These are phyloP conservation scores for Colletotrichum ledebouriae DNA, from an alignment of 2,329 filamentous ascomycete genomes.

Conservation along the genomic window DNA sequence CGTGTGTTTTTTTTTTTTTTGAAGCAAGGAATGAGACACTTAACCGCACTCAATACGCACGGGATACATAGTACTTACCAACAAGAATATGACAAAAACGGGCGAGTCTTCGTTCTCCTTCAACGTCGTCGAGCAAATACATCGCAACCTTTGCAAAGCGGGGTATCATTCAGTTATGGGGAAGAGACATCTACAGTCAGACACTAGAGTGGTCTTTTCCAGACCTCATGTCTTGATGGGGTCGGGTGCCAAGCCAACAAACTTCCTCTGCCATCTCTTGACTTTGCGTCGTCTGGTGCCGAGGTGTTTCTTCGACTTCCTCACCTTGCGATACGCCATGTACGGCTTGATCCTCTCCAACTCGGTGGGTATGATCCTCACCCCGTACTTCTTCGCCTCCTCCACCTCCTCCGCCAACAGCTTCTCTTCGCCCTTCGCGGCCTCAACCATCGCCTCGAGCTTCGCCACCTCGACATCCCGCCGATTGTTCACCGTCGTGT, in stretches of 20 bases:
- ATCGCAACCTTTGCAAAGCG: too few relatives aligned
- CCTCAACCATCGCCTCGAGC: slow-evolving; percentile 55
- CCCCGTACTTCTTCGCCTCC: slow-evolving; percentile 45
- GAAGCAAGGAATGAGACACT: too few relatives aligned
- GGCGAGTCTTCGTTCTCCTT: too few relatives aligned
- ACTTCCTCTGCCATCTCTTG: neutral
- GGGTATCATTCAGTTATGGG: neutral
- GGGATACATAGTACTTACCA: too few relatives aligned
- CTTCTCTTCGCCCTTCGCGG: slow-evolving; percentile 52
- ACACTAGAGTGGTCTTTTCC: neutral
- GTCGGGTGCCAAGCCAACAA: slow-evolving; percentile 16
- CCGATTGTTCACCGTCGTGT: slow-evolving; percentile 50
- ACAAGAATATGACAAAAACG: too few relatives aligned
- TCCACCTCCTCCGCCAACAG: slow-evolving; percentile 49
- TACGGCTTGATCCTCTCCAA: slow-evolving; percentile 26
- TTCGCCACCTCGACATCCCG: slow-evolving; percentile 58
- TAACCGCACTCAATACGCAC: too few relatives aligned
- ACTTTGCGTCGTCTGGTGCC: slow-evolving; percentile 8
- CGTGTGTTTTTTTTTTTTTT: too few relatives aligned
- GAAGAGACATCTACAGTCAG: neutral
- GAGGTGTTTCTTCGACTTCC: slow-evolving; percentile 2
- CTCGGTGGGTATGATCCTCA: slow-evolving; percentile 26
- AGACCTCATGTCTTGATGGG: neutral
- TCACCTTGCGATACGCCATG: slow-evolving; percentile 8
- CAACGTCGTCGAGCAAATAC: too few relatives aligned